These are phyloP conservation scores for Lunasporangiospora selenospora DNA, from an alignment of 192 early-diverging fungal species.

Conservation along the genomic window DNA sequence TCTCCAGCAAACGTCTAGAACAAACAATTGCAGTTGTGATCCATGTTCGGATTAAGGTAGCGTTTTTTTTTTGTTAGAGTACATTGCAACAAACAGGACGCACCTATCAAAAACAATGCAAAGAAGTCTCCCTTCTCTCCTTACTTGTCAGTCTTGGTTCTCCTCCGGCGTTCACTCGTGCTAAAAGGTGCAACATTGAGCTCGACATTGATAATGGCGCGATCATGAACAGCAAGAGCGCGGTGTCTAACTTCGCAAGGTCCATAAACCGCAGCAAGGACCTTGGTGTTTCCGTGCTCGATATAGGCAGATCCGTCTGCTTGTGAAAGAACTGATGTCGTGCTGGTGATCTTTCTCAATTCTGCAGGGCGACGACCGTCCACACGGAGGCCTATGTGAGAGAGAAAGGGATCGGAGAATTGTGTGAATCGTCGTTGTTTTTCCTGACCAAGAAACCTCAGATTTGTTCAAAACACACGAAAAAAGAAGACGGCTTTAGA, in stretches of 20 bases:
- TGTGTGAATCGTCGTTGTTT: no score
- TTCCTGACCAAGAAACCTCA: no score
- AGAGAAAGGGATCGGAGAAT: no score
- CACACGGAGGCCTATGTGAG: conserved; percentile 78
- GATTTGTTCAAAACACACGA: no score
- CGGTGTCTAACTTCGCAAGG: conserved; percentile 82
- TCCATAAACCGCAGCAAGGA: conserved; percentile 90
- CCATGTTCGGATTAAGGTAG: no score
- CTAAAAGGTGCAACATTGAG: conserved; percentile 93
- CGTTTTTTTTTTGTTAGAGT: no score
- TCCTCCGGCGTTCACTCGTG: conserved; percentile 83
- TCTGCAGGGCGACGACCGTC: conserved; percentile 93
- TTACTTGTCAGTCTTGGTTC: conserved; percentile 87
- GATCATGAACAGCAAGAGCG: conserved; percentile 66
- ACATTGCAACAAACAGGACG: background rate
- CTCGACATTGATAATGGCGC: conserved; percentile 86
- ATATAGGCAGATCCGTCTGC: conserved; percentile 96
- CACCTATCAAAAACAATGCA: background rate
- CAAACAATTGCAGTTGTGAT: no score
- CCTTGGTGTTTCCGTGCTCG: conserved; percentile 96
- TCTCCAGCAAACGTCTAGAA: conserved; percentile 81
- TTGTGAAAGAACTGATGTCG: conserved; percentile 77
- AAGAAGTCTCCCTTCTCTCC: background rate
- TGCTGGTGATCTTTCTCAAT: conserved; percentile 82
- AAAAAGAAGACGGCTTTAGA: no score